Base-by-base conservation (phyloP, 805 yeast species). In the Starmerella potacharoeniae region DNA sequence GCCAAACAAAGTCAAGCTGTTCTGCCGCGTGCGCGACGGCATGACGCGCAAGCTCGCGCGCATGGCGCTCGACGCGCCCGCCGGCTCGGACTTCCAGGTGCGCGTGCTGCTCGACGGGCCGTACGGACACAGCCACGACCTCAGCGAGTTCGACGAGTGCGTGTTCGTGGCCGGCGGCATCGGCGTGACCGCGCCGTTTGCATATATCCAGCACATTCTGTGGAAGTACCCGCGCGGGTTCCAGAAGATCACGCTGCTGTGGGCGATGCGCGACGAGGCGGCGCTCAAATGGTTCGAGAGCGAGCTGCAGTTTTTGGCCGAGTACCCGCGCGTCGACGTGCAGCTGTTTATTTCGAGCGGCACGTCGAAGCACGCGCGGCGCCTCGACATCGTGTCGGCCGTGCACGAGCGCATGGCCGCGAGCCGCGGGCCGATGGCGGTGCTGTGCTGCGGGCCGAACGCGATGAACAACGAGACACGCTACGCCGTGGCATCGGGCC, bases 91-190 rank as follows among this genome's bases (percentile, higher is more conserved):
- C 6, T 8, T 33, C 13, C 50, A 52, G 28, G 36, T 61, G 37
- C 39, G 52, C 13, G 60, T 66, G 9, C 51, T 58, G 28, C 44
- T 80, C 3, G 91, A 84, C 64, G 91, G 91, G 0, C 89, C 90
- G 1, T 84, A 85, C 63, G 86, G 91, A 3, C 71, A 73, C 41
- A 59, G 75, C 2, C 65, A 77, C 5, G 77, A 82, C 2, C 69
- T 79, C 14, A 68, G 71, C 30, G 69, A 71, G 45, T 83, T 76
- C 61, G 77, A 79, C 49, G 75, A 77, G 55, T 76, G 82, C 6
- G 73, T 83, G 6, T 74, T 82, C 45, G 58, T 84, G 29, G 84
- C 90, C 7, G 90, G 88, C 49, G 91, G 93, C 34, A 80, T 80
- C 53, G 93, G 93, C 53, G 72, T 85, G 51, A 82, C 91, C 0